These are phyloP conservation scores for Rutstroemia sp. DNA, from an alignment of 2,329 filamentous ascomycete genomes.

Conservation along the genomic window DNA sequence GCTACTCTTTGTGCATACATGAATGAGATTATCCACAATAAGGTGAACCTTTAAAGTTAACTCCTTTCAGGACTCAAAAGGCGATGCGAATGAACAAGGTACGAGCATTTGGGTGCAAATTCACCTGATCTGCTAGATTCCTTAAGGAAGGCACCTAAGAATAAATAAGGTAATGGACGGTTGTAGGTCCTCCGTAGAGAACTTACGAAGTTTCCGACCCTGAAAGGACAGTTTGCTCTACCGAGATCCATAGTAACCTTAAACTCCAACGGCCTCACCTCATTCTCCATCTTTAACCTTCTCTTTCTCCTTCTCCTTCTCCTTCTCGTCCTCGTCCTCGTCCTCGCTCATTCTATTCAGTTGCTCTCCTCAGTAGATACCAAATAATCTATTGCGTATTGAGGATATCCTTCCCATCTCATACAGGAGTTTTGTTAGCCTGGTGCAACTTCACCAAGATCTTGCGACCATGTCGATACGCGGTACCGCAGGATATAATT, in stretches of 20 bases:
- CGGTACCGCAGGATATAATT: slow-evolving; percentile 41
- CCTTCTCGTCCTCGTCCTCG: neutral
- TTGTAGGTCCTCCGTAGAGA: neutral
- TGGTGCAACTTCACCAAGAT: slow-evolving; percentile 23
- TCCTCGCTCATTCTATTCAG: neutral
- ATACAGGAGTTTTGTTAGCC: slow-evolving; percentile 6
- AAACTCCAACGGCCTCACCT: neutral
- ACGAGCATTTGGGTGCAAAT: too few species aligned
- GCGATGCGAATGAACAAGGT: too few species aligned
- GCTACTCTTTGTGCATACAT: too few species aligned
- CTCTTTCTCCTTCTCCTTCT: slow-evolving; percentile 10
- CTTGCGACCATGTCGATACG: slow-evolving; percentile 44
- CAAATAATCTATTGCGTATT: neutral
- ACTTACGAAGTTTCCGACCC: neutral
- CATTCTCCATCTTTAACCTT: slow-evolving; percentile 1
- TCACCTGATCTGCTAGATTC: too few species aligned
- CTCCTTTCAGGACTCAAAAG: too few species aligned
- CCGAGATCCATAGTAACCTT: slow-evolving; percentile 4
- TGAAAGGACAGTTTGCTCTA: slow-evolving; percentile 8
- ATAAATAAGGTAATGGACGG: too few species aligned
- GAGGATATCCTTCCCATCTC: neutral
- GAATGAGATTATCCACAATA: neutral
- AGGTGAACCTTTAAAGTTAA: neutral
- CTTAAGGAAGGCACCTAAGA: too few species aligned
- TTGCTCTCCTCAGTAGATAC: neutral